Evolutionary conservation across 2,329 filamentous ascomycete genomes (phyloP), one percentile per base, ranked within the genome.

Genomic region (Cladophialophora immunda): DNA sequence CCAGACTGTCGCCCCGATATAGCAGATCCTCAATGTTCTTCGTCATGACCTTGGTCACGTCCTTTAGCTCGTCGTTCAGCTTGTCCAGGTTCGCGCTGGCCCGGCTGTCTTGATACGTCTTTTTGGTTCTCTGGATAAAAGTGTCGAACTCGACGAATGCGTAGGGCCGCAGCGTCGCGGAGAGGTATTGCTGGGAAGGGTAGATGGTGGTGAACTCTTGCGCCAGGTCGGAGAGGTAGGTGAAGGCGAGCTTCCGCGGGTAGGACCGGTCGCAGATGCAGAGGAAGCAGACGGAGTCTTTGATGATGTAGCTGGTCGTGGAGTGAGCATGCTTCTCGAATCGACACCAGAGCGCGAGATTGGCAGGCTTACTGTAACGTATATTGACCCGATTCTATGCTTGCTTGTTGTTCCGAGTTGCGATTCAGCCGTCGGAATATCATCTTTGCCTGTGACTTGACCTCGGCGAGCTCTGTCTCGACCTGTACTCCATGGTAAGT

Each of bases 1-100:
- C 95, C 73, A 99, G 81, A 75, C 90, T 95, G 78, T 99, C 95
- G 30, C 95, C 95, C 69, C 96, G 86, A 78, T 99, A 99, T 61
- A 99, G 83, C 76, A 99, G 82, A 79, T 99, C 95, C 84, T 99
- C 95, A 73, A 99, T 98, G 80, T 99, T 99, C 87, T 98, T 98
- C 64, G 94, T 98, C 96, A 99, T 99, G 76, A 99, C 94, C 82
- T 97, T 94, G 1, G 95, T 98, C 63, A 99, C 96, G 80, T 98
- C 95, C 78, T 94, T 91, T 72, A 99, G 87, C 85, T 99, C 96
- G 77, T 97, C 93, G 77, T 99, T 98, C 72, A 99, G 85, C 81
- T 94, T 93, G 80, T 96, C 93, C 65, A 99, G 87, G 81, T 98
- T 98, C 81, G 94, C 92, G 15, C 92, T 88, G 17, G 95, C 95